A percentile compares a stretch with the other conserved stretches of the same genome.
phyloP scores from a whole-genome alignment of 257 asterid genomes.

The Solanum pinnatisectum region DNA sequence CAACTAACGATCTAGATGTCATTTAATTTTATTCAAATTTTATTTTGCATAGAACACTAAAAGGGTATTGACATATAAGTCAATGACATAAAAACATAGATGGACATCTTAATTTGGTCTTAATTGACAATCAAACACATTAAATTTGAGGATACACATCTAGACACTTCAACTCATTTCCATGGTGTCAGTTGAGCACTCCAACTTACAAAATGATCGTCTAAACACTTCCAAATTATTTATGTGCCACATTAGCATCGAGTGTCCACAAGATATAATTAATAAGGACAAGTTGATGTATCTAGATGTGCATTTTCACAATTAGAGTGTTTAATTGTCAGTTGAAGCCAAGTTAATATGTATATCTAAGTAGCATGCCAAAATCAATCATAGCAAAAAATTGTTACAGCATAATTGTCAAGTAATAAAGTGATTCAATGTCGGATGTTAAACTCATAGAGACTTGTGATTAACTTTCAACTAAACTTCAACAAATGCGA shows the following conservation, averaged over 20 bases:
- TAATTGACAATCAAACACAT: background rate
- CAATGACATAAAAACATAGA: background rate
- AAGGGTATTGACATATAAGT: background rate
- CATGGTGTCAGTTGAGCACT: background rate
- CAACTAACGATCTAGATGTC: background rate
- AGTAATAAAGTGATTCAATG: too few relatives aligned
- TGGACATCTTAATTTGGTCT: background rate
- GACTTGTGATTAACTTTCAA: too few relatives aligned
- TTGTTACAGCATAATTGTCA: too few relatives aligned
- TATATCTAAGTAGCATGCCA: slow-evolving; percentile 19
- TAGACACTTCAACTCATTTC: background rate
- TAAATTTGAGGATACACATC: background rate
- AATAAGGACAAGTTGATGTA: background rate
- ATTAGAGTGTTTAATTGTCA: background rate
- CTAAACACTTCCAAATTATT: background rate
- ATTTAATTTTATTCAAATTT: background rate
- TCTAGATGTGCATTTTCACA: background rate
- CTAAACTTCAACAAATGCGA: too few relatives aligned
- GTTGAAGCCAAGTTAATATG: background rate
- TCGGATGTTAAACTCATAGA: too few relatives aligned
- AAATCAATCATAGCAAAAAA: slow-evolving; percentile 20
- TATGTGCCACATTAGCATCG: background rate
- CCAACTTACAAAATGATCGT: background rate
- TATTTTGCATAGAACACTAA: background rate
- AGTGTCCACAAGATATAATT: background rate